Conservation (phyloP, 108 stramenopile genomes). For the Asterionellopsis glacialis region DNA sequence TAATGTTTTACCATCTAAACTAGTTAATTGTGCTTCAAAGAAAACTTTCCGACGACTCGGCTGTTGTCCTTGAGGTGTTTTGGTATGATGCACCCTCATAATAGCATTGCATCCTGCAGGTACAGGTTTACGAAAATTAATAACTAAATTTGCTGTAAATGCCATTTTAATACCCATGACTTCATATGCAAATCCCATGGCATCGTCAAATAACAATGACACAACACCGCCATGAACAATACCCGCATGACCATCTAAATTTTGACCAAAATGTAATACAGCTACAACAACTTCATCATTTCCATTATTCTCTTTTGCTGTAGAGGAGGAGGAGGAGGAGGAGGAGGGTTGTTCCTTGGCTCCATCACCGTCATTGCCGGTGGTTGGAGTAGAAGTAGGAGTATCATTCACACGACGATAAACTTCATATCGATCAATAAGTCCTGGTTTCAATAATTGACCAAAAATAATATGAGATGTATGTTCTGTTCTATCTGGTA, state of each 20-base stretch:
- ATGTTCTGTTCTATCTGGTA: too few species aligned
- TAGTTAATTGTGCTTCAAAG: constrained; percentile 28
- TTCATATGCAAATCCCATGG: constrained; percentile 38
- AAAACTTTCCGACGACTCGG: constrained; percentile 23
- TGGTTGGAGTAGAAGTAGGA: too few species aligned
- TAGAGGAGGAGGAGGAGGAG: not conserved
- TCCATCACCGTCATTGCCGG: not conserved
- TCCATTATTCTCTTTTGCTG: not conserved
- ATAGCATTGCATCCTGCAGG: constrained; percentile 23
- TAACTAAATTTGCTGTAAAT: constrained; percentile 39
- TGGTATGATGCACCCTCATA: constrained; percentile 10
- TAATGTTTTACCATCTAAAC: constrained; percentile 24
- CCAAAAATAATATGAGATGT: constrained; percentile 32
- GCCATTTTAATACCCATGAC: constrained; percentile 28
- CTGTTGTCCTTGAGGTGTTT: constrained; percentile 15
- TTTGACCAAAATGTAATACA: constrained; percentile 30
- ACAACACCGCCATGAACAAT: constrained; percentile 60
- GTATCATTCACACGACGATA: constrained; percentile 7
- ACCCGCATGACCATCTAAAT: constrained; percentile 44
- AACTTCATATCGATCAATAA: constrained; percentile 39
- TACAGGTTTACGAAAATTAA: constrained; percentile 38
- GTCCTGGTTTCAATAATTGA: constrained; percentile 13
- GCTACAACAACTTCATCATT: constrained; percentile 26
- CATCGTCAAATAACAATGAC: constrained; percentile 51
- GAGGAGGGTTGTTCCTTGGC: not conserved